Base-by-base conservation (phyloP, 257 asterid species). In the Euphrasia confusa region DNA sequence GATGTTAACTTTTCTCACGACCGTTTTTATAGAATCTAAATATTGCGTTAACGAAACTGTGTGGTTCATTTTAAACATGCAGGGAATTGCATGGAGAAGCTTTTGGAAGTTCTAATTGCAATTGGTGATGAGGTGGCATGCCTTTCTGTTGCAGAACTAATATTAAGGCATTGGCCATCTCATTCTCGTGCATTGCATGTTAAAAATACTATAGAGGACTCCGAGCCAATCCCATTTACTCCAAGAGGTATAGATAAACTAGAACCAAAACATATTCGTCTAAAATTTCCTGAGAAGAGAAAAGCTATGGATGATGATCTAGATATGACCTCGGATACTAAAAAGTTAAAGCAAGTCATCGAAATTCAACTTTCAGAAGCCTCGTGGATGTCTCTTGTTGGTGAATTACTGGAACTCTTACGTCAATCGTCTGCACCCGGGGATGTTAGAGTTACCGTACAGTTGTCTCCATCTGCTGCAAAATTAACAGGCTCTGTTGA, bases 61-160 rank as follows among this genome's bases (percentile, higher is more conserved):
- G 18, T 40, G 40, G 32, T 65, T 56, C 47, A 45, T 52, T 59
- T 33, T 48, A 52, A 61, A 79, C 26, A 68, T 74, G 73, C 82
- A 92, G 99, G 99, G 97, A 92, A 85, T 82, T 89, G 95, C 83
- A 89, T 92, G 99, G 99, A 92, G 83, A 92, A 92, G 71, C 97
- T 92, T 71, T 71, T 92, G 80, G 99, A 92, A 79, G 97, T 92
- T 72, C 87, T 92, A 49, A 86, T 92, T 75, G 97, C 99, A 61
- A 92, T 92, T 74, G 97, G 99, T 14, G 99, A 92, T 75, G 99
- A 92, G 84, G 88, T 89, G 76, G 85, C 96, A 42, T 92, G 99
- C 68, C 91, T 84, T 73, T 86, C 96, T 66, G 94, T 89, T 59
- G 83, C 95, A 11, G 89, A 86, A 71, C 71, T 89, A 68, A 89